Percentiles rank a stretch among this genome's conserved stretches.
These are phyloP conservation scores for Pichia ethanolica DNA, from an alignment of 805 yeast genomes.

Conservation along the genomic window DNA sequence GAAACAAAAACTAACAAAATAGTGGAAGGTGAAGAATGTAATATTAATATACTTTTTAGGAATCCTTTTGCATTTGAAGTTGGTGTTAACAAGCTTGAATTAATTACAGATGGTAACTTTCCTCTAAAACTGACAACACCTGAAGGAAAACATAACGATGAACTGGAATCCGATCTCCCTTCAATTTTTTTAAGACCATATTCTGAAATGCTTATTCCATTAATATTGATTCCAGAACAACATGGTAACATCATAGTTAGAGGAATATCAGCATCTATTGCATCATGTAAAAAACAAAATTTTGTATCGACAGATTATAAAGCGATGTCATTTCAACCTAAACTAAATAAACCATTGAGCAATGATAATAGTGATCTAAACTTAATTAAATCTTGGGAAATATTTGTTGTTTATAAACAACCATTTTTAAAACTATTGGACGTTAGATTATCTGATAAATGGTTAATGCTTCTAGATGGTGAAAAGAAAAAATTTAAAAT, in stretches of 20 bases:
- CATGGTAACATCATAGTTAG: conserved; percentile 42
- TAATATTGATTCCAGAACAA: conserved; percentile 41
- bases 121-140: conserved; percentile 13
- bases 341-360: conserved; percentile 4
- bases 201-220: conserved; percentile 30
- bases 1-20: conserved; percentile 19
- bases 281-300: conserved; percentile 40
- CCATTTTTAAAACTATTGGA: conserved; percentile 52
- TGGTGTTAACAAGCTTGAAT: conserved; percentile 42
- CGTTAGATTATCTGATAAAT: conserved; percentile 49
- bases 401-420: conserved; percentile 34
- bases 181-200: conserved; percentile 32
- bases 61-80: conserved; percentile 79
- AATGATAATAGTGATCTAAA: background rate
- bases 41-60: conserved; percentile 50
- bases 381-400: conserved; percentile 26
- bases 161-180: conserved; percentile 16
- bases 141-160: conserved; percentile 2
- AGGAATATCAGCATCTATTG: conserved; percentile 45
- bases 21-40: conserved; percentile 58
- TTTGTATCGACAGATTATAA: conserved; percentile 22
- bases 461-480: conserved; percentile 77
- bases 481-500: conserved; percentile 48
- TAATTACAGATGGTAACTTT: conserved; percentile 26
- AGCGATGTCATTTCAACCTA: conserved; percentile 1